phyloP scores from a whole-genome alignment of 306 rosid species.

The Dicorynia guianensis region DNA sequence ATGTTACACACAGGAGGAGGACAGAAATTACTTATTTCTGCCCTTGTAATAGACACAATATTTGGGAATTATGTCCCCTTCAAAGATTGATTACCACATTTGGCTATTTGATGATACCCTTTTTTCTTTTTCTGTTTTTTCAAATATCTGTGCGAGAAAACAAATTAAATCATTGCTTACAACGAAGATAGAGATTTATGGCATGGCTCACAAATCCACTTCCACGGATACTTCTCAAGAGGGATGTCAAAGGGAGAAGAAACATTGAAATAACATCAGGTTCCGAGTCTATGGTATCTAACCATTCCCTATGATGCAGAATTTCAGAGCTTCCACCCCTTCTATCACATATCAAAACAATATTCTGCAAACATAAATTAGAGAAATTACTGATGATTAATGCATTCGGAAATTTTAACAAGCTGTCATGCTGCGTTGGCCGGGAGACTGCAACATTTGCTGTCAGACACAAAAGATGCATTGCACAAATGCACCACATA shows the following conservation, averaged over 20 bases:
- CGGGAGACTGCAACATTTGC: not conserved
- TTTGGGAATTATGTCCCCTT: slow-evolving; percentile 3
- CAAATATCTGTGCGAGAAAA: slow-evolving; percentile 24
- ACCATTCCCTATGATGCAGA: slow-evolving; percentile 76
- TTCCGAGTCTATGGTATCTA: slow-evolving; percentile 71
- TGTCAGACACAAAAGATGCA: not conserved
- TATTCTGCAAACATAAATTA: slow-evolving; percentile 58
- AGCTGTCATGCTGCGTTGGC: not conserved
- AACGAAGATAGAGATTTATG: slow-evolving; percentile 83
- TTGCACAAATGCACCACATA: slow-evolving; percentile 35
- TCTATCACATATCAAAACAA: slow-evolving; percentile 60
- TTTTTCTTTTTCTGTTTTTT: slow-evolving; percentile 1
- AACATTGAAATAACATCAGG: slow-evolving; percentile 85
- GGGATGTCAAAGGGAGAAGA: slow-evolving; percentile 78
- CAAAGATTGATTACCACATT: not conserved
- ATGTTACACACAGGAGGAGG: not conserved
- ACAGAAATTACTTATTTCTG: not conserved
- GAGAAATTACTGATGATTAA: slow-evolving; percentile 20
- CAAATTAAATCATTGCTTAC: slow-evolving; percentile 45
- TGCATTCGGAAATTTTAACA: slow-evolving; percentile 1
- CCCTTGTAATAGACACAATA: slow-evolving; percentile 3
- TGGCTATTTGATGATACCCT: not conserved
- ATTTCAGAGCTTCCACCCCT: slow-evolving; percentile 72
- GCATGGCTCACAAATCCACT: slow-evolving; percentile 90
- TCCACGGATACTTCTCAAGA: slow-evolving; percentile 73